A percentile compares a stretch with the other conserved stretches of the same genome.
phyloP scores from a whole-genome alignment of 2,329 filamentous ascomycete genomes.

The Endoconidiophora polonica region DNA sequence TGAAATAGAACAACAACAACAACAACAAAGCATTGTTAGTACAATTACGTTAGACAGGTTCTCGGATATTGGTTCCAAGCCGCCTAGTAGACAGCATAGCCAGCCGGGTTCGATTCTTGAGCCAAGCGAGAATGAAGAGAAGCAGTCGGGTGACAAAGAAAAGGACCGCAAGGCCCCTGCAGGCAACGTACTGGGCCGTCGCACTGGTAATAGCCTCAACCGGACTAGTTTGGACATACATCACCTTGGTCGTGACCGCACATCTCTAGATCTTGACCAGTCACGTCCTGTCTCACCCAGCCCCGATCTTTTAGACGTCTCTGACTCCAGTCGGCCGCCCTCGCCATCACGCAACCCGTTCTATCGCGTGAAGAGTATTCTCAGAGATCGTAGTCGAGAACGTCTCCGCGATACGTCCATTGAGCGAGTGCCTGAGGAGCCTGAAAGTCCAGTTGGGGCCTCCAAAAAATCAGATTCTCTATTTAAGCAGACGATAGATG shows the following conservation, averaged over 20 bases:
- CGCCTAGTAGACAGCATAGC: conserved; percentile 20
- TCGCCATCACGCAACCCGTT: conserved; percentile 48
- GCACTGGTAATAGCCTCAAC: conserved; percentile 21
- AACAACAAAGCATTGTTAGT: conserved; percentile 1
- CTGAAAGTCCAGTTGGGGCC: not conserved
- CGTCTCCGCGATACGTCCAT: conserved; percentile 5
- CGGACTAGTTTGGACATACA: conserved; percentile 8
- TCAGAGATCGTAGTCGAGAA: conserved; percentile 26
- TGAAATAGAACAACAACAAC: conserved; percentile 26
- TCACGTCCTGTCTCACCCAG: conserved; percentile 1
- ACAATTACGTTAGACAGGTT: too few relatives aligned
- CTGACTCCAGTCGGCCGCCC: conserved; percentile 36
- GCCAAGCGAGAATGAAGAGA: conserved; percentile 20
- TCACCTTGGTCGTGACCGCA: conserved; percentile 13
- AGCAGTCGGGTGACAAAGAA: conserved; percentile 20
- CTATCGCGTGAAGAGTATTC: conserved; percentile 36
- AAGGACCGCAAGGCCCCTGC: not conserved
- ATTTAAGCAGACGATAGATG: too few relatives aligned
- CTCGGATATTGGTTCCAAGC: conserved; percentile 15
- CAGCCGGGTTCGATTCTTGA: conserved; percentile 25
- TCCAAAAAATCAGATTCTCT: too few relatives aligned
- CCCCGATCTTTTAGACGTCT: conserved; percentile 1
- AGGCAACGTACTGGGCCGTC: conserved; percentile 18
- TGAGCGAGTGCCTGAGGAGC: conserved; percentile 8
- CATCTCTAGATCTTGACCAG: conserved; percentile 3